These are phyloP conservation scores for Trypanosomatidae sp. DNA, from an alignment of 208 protist genomes.

Conservation along the genomic window DNA sequence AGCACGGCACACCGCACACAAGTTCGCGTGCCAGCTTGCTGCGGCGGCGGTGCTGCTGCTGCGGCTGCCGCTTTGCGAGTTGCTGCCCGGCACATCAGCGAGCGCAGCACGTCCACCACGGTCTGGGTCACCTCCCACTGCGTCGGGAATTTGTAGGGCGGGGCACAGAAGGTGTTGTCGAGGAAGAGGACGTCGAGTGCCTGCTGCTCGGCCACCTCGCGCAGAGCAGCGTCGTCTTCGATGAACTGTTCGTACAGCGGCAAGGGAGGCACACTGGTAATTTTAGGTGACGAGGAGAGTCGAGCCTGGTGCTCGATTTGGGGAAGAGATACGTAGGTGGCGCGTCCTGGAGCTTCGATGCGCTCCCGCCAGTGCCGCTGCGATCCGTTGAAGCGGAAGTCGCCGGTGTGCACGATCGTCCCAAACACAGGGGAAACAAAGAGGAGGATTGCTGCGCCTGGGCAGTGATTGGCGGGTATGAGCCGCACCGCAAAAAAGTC, in stretches of 20 bases:
- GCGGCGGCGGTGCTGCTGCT: background rate
- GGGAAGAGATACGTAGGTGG: too few relatives aligned
- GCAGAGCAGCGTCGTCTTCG: slow-evolving; percentile 44
- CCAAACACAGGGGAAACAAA: slow-evolving; percentile 61
- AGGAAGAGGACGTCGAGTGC: slow-evolving; percentile 81
- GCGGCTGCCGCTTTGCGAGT: background rate
- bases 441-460: slow-evolving; percentile 89
- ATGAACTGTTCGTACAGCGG: slow-evolving; percentile 66
- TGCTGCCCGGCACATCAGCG: slow-evolving; percentile 30
- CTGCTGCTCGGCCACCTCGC: slow-evolving; percentile 25
- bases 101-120: slow-evolving; percentile 52
- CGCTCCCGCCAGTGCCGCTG: slow-evolving; percentile 10
- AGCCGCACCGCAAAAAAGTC: slow-evolving; percentile 38
- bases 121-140: slow-evolving; percentile 51
- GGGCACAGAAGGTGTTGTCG: slow-evolving; percentile 93
- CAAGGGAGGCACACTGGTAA: background rate
- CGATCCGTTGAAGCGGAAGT: slow-evolving; percentile 90
- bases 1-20: slow-evolving; percentile 72
- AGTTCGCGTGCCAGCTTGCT: too few relatives aligned
- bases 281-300: background rate
- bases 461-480: slow-evolving; percentile 92
- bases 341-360: too few relatives aligned
- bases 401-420: slow-evolving; percentile 90
- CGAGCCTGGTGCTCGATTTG: background rate
- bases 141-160: slow-evolving; percentile 76